Evolutionary conservation across 495 filamentous ascomycete species (phyloP), one percentile per base, ranked within the genome.

Genomic region (Extremus antarcticus): DNA sequence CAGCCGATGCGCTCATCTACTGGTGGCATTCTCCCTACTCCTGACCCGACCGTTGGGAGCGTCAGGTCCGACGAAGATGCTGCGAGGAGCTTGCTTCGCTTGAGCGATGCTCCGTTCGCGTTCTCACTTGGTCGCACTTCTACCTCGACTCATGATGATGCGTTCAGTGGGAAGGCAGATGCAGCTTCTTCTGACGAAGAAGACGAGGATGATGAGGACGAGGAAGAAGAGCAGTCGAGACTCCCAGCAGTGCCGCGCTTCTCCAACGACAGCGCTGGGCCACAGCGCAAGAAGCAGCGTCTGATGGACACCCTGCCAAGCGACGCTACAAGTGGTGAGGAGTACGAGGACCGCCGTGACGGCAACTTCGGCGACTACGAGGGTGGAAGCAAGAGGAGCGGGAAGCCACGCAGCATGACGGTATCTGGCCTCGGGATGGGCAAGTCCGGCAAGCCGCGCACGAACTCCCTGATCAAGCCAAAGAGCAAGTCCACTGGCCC

Each of bases 31-130:
- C 73, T 95, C 54, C 90, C 89, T 8, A 97, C 94, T 2, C 94
- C 92, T 3, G 91, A 95, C 57, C 90, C 90, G 11, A 97, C 94
- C 15, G 85, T 86, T 35, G 69, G 69, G 45, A 96, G 90, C 72
- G 91, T 85, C 62, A 90, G 96, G 65, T 97, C 91, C 2, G 92
- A 98, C 66, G 92, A 98, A 66, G 94, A 98, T 70, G 92, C 95
- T 62, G 92, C 92, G 47, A 81, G 95, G 65, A 90, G 96, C 68
- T 76, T 98, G 59, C 96, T 98, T 80, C 84, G 88, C 56, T 76
- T 98, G 50, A 89, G 91, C n/a, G 88, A 94, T 64, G 82, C 87
- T 59, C 13, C 13, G 7, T 88, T 89, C 25, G 90, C 91, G 62
- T 83, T 90, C 60, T 91, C 89, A 15, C 84, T 90, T 60, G 88